Evolutionary conservation across 345 rosid genomes (phyloP), one percentile per base, ranked within the genome.

Genomic region (Eucalyptus polyanthemos): DNA sequence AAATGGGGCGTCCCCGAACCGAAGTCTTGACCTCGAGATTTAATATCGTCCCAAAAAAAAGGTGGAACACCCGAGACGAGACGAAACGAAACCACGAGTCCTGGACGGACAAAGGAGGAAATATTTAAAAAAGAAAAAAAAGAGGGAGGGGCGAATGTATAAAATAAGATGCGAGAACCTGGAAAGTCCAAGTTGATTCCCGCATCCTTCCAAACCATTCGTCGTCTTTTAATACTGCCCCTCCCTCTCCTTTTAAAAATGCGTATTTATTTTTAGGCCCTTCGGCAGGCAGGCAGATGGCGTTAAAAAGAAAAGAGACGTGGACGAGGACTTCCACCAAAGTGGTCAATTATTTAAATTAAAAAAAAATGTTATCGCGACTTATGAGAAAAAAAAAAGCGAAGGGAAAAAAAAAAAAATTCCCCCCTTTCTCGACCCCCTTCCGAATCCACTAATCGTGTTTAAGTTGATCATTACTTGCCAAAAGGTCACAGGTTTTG

Each of bases 401-500:
- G 89, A 24, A 56, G 29, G 6, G 88, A 87, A 88, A 31, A n/a
- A 25, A 31, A n/a, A 25, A 40, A 27, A 21, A 51, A 14, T 5
- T 13, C 1, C 31, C 51, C 56, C 29, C 62, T 56, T 34, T 88
- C 19, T 56, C 11, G 44, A 87, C 88, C 47, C 87, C 86, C 88
- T 19, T 88, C 80, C 89, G 49, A 89, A 91, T 90, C 92, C 88
- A 87, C 92, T 87, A 19, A 42, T 88, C 88, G 90, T 88, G 88
- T 88, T 90, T 90, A 87, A 72, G 91, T 91, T 90, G 93, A 90
- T 50, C 44, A 89, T 90, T 86, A 81, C 92, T 89, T 81, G 91
- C 90, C 90, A 91, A 91, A 93, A 92, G 93, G 89, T 92, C 92
- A 86, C 88, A 91, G 93, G 94, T 89, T 92, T 93, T 93, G 95